Evolutionary conservation across 805 yeast species (phyloP).

Genomic region (Wickerhamomyces alni): DNA sequence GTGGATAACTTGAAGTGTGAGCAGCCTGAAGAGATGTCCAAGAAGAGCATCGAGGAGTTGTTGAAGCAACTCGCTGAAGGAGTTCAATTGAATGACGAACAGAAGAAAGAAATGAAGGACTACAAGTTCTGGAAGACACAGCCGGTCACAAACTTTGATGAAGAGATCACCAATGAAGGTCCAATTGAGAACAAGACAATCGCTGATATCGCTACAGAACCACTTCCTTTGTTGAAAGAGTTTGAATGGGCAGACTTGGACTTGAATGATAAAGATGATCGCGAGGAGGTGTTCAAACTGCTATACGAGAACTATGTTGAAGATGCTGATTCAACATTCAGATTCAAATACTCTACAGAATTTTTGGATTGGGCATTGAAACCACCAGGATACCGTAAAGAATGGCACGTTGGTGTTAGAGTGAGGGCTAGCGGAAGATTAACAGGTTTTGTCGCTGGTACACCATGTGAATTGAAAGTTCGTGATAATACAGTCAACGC

Average conservation of each 20-base stretch:
- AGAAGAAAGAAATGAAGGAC: conserved; percentile 73
- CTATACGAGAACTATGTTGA: conserved; percentile 91
- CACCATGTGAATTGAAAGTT: conserved; percentile 67
- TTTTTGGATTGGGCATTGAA: conserved; percentile 91
- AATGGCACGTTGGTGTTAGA: conserved; percentile 93
- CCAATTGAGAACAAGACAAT: conserved; percentile 76
- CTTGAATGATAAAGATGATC: conserved; percentile 44
- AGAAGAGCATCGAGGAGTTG: conserved; percentile 52
- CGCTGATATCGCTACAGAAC: conserved; percentile 63
- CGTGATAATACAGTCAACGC: conserved; percentile 50
- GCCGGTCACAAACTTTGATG: conserved; percentile 82
- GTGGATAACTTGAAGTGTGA: too few species aligned
- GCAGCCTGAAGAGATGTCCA: conserved; percentile 16
- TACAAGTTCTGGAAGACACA: conserved; percentile 98
- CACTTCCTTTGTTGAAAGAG: conserved; percentile 60
- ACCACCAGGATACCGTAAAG: conserved; percentile 86
- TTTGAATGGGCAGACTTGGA: conserved; percentile 90
- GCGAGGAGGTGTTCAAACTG: conserved; percentile 73
- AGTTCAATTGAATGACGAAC: conserved; percentile 43
- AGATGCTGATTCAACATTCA: conserved; percentile 85
- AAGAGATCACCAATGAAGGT: conserved; percentile 61
- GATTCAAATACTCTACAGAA: conserved; percentile 80
- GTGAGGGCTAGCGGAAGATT: conserved; percentile 70
- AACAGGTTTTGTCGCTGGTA: conserved; percentile 89
- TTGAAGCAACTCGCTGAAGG: conserved; percentile 32